phyloP scores from a whole-genome alignment of 2,329 filamentous ascomycete species.

The Drechslera avenae region DNA sequence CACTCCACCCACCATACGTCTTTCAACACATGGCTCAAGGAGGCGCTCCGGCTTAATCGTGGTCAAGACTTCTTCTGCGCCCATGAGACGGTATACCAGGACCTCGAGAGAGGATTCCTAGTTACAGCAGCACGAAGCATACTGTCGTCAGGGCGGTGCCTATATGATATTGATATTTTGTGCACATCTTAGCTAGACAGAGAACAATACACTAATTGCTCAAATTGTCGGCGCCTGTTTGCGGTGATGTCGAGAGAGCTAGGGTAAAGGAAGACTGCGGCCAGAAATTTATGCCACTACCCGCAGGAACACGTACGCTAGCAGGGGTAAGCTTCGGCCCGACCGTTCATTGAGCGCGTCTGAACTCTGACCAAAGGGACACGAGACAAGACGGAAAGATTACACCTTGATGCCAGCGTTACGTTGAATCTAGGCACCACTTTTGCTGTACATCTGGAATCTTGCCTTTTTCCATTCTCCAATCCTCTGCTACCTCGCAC shows the following conservation, averaged over 20 bases:
- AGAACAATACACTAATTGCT: conserved; percentile 17
- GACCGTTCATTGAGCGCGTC: conserved; percentile 19
- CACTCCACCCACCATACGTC: conserved; percentile 80
- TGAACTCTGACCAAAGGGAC: conserved; percentile 31
- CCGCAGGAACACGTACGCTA: conserved; percentile 26
- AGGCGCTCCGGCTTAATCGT: conserved; percentile 99
- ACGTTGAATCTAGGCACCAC: conserved; percentile 3
- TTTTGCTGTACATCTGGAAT: not conserved
- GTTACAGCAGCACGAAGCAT: conserved; percentile 59
- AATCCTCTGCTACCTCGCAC: conserved; percentile 5
- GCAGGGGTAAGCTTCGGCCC: conserved; percentile 24
- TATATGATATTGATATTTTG: conserved; percentile 13
- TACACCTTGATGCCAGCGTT: conserved; percentile 14
- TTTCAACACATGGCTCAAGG: conserved; percentile 82
- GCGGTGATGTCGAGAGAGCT: not conserved
- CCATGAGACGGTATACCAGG: conserved; percentile 80
- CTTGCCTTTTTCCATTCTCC: not conserved
- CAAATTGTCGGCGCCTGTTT: not conserved
- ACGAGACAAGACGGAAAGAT: conserved; percentile 34
- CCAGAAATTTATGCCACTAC: conserved; percentile 25
- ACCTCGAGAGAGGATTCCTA: conserved; percentile 67
- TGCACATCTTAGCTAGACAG: conserved; percentile 3
- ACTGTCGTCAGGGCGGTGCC: conserved; percentile 60
- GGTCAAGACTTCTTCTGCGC: conserved; percentile 76
- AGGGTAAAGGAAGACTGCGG: not conserved